Evolutionary conservation across 345 rosid species (phyloP), one percentile per base, ranked within the genome.

Genomic region (Populus alba): DNA sequence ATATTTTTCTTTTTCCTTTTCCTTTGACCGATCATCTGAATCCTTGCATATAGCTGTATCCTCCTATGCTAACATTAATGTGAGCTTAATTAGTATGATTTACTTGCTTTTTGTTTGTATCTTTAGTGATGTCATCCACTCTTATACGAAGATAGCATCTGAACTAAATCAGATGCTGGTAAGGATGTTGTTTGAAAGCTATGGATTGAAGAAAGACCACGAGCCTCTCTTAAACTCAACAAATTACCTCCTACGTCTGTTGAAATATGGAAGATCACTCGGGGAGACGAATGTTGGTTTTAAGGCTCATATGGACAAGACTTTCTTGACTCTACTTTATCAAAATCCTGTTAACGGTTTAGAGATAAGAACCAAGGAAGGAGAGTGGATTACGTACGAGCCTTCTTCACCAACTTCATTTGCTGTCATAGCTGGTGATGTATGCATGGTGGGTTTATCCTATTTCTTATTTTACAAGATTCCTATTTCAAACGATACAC

Each of bases 281-380:
- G 91, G 85, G 25, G 88, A 86, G 17, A 87, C 83, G 7, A 89
- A 89, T 75, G 73, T 78, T 29, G 89, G 83, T 18, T 88, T 89
- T 68, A 80, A 80, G 29, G 85, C 85, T 68, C 97, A 92, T 10
- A 89, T 91, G 15, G 97, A 90, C 83, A 90, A 89, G 82, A 89
- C 86, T 77, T 86, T 92, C 78, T 51, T 90, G 68, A 83, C 92
- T 47, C 87, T 91, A 15, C 90, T 90, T 74, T 91, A 89, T 74
- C 93, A 89, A 66, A 88, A 89, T 80, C 87, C 89, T 29, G 88
- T 91, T 35, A 86, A 53, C 0, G 91, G 96, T 53, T 73, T 91
- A 76, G 84, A 83, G 70, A 70, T 90, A 45, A 82, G 83, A 83
- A 84, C 83, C 11, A 86, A 79, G 47, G 85, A 87, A 6, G 90